phyloP scores from a whole-genome alignment of 2,329 filamentous ascomycete genomes.

The Myrmaecium sp. region DNA sequence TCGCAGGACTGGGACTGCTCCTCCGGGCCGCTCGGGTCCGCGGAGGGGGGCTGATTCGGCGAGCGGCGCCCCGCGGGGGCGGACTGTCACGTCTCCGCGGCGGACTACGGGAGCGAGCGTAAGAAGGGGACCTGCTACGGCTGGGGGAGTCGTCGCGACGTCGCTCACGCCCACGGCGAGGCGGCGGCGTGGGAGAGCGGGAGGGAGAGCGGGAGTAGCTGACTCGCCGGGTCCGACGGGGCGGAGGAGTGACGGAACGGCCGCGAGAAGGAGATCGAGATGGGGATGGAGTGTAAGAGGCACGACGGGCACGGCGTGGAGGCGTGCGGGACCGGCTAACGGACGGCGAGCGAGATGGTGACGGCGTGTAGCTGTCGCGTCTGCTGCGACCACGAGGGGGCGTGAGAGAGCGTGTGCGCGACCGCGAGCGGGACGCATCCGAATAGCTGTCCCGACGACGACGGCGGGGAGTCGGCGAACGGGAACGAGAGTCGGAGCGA shows the following conservation, averaged over 20 bases:
- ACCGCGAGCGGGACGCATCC: constrained; percentile 2
- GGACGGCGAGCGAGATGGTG: constrained; percentile 7
- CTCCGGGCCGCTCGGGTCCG: too few species aligned
- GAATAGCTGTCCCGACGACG: constrained; percentile 3
- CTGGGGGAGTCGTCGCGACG: constrained; percentile 1
- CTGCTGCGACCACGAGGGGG: constrained; percentile 3
- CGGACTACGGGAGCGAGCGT: constrained; percentile 33
- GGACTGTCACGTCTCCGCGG: too few species aligned
- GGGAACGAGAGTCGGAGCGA: constrained; percentile 7
- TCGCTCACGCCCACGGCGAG: constrained; percentile 3
- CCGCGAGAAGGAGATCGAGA: constrained; percentile 8
- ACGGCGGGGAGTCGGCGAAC: constrained; percentile 4
- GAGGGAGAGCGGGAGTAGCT: constrained; percentile 15
- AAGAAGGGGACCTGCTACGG: constrained; percentile 28
- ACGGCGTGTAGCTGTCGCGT: neutral
- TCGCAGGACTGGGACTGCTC: too few species aligned
- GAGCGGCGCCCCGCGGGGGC: too few species aligned
- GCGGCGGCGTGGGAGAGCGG: constrained; percentile 5
- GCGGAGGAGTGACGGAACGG: constrained; percentile 10
- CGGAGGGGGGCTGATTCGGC: too few species aligned
- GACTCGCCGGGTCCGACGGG: too few species aligned
- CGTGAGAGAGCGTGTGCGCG: constrained; percentile 4
- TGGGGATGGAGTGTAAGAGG: constrained; percentile 8
- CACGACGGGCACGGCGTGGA: constrained; percentile 12
- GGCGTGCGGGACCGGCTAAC: neutral